Evolutionary conservation across 2,329 filamentous ascomycete genomes (phyloP).

Genomic region (Capronia coronata): DNA sequence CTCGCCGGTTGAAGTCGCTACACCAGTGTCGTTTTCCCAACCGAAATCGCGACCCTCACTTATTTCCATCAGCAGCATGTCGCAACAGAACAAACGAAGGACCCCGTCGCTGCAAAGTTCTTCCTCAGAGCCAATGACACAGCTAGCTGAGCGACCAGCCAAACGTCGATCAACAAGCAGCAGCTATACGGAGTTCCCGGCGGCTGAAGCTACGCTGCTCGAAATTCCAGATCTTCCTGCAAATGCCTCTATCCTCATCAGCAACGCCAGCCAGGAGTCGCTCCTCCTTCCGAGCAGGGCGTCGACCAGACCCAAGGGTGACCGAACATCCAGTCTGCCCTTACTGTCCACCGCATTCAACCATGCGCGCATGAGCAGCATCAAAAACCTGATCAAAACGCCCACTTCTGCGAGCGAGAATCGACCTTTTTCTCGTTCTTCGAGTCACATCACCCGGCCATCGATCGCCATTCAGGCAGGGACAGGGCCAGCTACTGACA

Average conservation of each 20-base stretch:
- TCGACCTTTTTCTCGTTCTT: conserved; percentile 10
- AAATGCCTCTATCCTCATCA: conserved; percentile 6
- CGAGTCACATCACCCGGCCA: conserved; percentile 16
- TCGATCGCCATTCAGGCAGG: conserved; percentile 15
- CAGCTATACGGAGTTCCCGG: conserved; percentile 16
- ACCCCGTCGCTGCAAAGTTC: conserved; percentile 17
- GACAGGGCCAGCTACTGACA: conserved; percentile 1
- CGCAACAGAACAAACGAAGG: conserved; percentile 12
- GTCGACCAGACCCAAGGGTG: conserved; percentile 2
- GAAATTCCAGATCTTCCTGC: conserved; percentile 22
- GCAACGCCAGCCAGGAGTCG: conserved; percentile 23
- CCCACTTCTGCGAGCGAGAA: conserved; percentile 12
- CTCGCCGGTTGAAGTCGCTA: conserved; percentile 26
- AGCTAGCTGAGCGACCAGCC: conserved; percentile 6
- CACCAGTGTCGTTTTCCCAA: conserved; percentile 23
- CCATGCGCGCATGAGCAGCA: conserved; percentile 26
- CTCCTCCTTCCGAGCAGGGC: conserved; percentile 7
- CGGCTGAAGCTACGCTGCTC: conserved; percentile 21
- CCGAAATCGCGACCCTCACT: conserved; percentile 24
- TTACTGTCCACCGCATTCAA: conserved; percentile 20
- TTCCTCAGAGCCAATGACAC: conserved; percentile 9
- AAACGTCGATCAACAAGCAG: conserved; percentile 18
- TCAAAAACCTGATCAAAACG: conserved; percentile 26
- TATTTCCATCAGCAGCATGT: conserved; percentile 23
- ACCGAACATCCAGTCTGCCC: conserved; percentile 22